Percentiles rank a stretch among this genome's conserved stretches.
phyloP scores from a whole-genome alignment of 179 eudicot genomes.

The Actinidia arguta region DNA sequence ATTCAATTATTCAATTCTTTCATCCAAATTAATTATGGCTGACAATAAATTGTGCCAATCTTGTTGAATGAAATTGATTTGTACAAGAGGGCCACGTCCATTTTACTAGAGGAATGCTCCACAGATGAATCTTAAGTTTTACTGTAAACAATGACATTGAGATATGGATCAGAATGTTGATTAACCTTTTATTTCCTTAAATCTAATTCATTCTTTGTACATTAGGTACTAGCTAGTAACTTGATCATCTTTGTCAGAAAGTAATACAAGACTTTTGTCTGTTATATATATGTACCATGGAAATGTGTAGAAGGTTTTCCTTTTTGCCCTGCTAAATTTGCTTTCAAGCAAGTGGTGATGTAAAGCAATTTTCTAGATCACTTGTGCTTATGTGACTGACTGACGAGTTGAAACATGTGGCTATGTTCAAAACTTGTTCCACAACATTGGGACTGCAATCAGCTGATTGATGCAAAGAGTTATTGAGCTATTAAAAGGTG shows the following conservation, averaged over 20 bases:
- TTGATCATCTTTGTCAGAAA: neutral
- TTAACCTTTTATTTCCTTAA: neutral
- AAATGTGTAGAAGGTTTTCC: too few species aligned
- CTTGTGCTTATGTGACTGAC: neutral
- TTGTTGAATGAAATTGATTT: neutral
- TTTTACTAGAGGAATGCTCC: neutral
- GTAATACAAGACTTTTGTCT: neutral
- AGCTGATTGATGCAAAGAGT: neutral
- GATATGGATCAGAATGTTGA: neutral
- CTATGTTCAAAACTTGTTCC: neutral
- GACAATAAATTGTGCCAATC: neutral
- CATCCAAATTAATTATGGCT: neutral
- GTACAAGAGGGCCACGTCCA: neutral
- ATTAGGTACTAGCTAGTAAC: neutral
- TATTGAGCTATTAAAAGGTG: slow-evolving; percentile 1
- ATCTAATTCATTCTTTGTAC: neutral
- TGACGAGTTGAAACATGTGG: neutral
- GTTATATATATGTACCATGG: too few species aligned
- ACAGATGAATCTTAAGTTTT: neutral
- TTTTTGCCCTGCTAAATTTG: neutral
- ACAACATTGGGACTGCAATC: neutral
- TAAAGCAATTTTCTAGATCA: neutral
- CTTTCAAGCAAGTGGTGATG: neutral
- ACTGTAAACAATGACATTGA: neutral
- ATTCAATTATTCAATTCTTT: neutral